Percentiles rank a stretch among this genome's conserved stretches.
Conservation (phyloP, 192 early-diverging fungal species). For the Coemansia sp. region DNA sequence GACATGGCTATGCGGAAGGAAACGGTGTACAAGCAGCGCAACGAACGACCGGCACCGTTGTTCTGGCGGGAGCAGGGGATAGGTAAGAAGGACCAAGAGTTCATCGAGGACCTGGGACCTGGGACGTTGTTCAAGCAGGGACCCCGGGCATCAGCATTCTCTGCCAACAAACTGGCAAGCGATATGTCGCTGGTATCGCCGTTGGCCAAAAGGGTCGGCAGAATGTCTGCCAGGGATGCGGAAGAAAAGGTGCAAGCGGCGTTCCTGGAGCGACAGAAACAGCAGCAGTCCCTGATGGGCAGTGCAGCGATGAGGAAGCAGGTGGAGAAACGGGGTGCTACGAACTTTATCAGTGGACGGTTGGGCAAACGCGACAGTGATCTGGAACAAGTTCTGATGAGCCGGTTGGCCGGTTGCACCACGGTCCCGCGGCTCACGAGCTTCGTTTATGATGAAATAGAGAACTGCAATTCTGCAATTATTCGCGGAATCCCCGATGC, state of each 20-base stretch:
- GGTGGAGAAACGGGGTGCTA: background rate
- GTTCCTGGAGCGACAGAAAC: too few relatives aligned
- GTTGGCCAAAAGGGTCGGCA: constrained; percentile 21
- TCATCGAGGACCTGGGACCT: constrained; percentile 23
- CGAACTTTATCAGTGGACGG: background rate
- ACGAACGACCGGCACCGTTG: constrained; percentile 22
- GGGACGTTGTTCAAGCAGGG: constrained; percentile 26
- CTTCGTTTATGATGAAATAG: constrained; percentile 25
- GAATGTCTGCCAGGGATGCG: background rate
- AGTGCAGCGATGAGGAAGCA: background rate
- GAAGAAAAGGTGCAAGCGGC: too few relatives aligned
- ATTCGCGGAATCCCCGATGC: constrained; percentile 1
- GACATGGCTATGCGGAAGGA: constrained; percentile 33
- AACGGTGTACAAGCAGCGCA: background rate
- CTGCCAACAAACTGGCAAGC: constrained; percentile 24
- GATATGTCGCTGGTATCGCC: constrained; percentile 21
- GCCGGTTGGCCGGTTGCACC: constrained; percentile 23
- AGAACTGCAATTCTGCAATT: background rate
- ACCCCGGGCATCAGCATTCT: constrained; percentile 28
- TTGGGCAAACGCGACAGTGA: constrained; percentile 8
- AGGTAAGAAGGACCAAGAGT: constrained; percentile 3
- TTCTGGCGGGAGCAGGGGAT: constrained; percentile 30
- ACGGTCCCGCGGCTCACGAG: constrained; percentile 21
- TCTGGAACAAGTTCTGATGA: constrained; percentile 30
- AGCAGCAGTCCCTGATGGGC: too few relatives aligned